These are phyloP conservation scores for Chytriomyces sp. DNA, from an alignment of 192 early-diverging fungal genomes.

Conservation along the genomic window DNA sequence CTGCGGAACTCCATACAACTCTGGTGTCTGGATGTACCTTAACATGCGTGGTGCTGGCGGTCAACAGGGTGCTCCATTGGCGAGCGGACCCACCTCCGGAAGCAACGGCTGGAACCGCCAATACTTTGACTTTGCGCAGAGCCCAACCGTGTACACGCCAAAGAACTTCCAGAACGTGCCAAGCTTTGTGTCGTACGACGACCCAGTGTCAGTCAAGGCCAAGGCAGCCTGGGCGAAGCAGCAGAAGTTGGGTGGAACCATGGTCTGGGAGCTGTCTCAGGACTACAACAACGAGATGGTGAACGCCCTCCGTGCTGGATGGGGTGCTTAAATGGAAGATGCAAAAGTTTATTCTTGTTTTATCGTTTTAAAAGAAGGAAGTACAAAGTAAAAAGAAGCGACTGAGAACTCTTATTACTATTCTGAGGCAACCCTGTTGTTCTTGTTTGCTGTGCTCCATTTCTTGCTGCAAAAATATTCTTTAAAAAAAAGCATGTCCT, in stretches of 20 bases:
- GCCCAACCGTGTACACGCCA: constrained; percentile 57
- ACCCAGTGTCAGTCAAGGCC: constrained; percentile 62
- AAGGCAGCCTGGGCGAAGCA: constrained; percentile 65
- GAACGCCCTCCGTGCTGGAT: constrained; percentile 16
- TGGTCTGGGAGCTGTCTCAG: constrained; percentile 29
- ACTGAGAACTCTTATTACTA: neutral
- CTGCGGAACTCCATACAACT: neutral
- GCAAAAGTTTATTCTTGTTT: neutral
- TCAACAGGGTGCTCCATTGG: neutral
- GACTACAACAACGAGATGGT: constrained; percentile 19
- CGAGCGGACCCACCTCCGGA: constrained; percentile 34
- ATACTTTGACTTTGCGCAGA: constrained; percentile 59
- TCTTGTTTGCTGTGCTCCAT: neutral
- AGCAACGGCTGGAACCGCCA: constrained; percentile 61
- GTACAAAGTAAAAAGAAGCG: too few species aligned
- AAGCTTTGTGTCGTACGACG: constrained; percentile 79
- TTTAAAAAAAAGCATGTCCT: neutral
- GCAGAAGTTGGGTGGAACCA: constrained; percentile 48
- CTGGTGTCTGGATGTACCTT: constrained; percentile 67
- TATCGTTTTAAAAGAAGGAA: neutral
- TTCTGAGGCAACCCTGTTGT: neutral
- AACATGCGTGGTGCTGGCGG: constrained; percentile 58
- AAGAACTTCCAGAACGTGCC: constrained; percentile 45
- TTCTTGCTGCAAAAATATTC: neutral
- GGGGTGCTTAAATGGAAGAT: constrained; percentile 11